Evolutionary conservation across 768 basidiomycete genomes (phyloP), one percentile per base, ranked within the genome.

Genomic region (Naganishia vishniacii): DNA sequence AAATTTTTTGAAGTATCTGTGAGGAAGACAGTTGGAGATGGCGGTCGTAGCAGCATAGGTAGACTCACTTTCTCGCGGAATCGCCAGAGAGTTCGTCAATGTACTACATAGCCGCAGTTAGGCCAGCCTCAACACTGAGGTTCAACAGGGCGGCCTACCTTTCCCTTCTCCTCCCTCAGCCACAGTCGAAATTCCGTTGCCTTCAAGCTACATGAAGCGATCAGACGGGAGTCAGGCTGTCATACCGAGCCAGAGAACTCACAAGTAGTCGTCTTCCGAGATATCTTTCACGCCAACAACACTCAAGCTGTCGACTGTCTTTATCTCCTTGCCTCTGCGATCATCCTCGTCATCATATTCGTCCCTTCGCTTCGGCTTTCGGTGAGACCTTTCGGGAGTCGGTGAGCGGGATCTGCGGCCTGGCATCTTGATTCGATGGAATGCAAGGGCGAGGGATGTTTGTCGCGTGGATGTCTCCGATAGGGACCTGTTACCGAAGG

Each of bases 31-130:
- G 70, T 67, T 65, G 25, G n/a, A 13, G 28, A 34, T 18, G 6
- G 6, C 18, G 44, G 28, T 16, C 70, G 65, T 53, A 66, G 59
- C 65, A 56, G 41, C 68, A 65, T 59, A 64, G 29, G 20, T 9
- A 84, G 84, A 87, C 69, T 58, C 15, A 74, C 68, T 74, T 77
- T 56, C 88, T 83, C 3, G 91, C 86, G 73, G 82, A 86, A 31
- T 92, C 89, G 28, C 89, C 85, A 18, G 86, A 85, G 62, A 95
- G 80, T 65, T 91, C 87, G 70, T 91, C 88, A 70, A 94, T 87
- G 73, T 91, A 91, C 89, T 91, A 63, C 13, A 5, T 44, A 5
- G 20, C 47, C 34, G 46, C 20, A 25, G 16, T 49, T 15, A 68
- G 40, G 16, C 15, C 15, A 31, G 0, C 41, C n/a, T 56, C 1